Evolutionary conservation across 306 rosid species (phyloP).

Genomic region (Fragaria nilgerrensis): DNA sequence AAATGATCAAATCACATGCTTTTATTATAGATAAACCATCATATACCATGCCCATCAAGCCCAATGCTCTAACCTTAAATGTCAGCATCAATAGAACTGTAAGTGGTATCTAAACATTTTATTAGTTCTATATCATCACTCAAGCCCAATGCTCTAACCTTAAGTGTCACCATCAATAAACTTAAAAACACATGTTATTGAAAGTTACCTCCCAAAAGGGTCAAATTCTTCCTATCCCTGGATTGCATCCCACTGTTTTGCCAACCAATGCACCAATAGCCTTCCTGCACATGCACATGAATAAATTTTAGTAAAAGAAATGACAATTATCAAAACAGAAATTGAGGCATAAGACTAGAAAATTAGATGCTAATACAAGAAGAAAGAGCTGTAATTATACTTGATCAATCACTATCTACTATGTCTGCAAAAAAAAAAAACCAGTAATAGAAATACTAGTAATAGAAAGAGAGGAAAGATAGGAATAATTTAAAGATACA

Average conservation of each 20-base stretch:
- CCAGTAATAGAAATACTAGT: neutral
- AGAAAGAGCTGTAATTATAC: neutral
- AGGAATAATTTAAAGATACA: neutral
- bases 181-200: slow-evolving; percentile 13
- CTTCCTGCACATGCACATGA: slow-evolving; percentile 56
- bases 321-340: slow-evolving; percentile 15
- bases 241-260: slow-evolving; percentile 93
- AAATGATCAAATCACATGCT: slow-evolving; percentile 4
- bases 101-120: neutral
- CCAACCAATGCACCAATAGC: slow-evolving; percentile 96
- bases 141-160: too few species aligned
- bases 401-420: neutral
- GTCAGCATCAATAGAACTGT: neutral
- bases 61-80: neutral
- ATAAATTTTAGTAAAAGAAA: slow-evolving; percentile 8
- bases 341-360: neutral
- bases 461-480: neutral
- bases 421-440: neutral
- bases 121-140: neutral
- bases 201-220: slow-evolving; percentile 86
- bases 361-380: neutral
- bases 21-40: neutral
- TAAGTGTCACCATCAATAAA: neutral
- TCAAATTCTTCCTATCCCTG: slow-evolving; percentile 79
- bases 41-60: slow-evolving; percentile 5